Evolutionary conservation across 768 basidiomycete species (phyloP).

Genomic region (Paxillus ammoniavirescens): DNA sequence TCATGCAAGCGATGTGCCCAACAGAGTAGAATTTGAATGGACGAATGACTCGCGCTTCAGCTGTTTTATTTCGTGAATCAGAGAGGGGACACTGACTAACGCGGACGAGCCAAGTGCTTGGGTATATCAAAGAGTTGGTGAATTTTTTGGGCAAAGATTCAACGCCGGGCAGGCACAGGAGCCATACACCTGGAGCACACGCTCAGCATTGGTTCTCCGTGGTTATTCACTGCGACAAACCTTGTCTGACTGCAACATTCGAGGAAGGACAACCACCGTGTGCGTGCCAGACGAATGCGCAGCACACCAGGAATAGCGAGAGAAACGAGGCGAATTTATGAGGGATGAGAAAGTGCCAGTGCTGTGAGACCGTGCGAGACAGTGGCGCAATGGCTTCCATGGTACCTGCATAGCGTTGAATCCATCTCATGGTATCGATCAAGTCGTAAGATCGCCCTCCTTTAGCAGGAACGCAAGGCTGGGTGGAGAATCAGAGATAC

Average conservation of each 20-base stretch:
- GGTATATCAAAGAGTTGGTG: too few species aligned
- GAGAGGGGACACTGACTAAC: too few species aligned
- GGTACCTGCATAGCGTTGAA: neutral
- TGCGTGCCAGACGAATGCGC: conserved; percentile 3
- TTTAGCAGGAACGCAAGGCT: neutral
- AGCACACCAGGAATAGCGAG: conserved; percentile 17
- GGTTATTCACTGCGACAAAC: conserved; percentile 20
- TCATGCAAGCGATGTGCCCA: too few species aligned
- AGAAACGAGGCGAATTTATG: conserved; percentile 12
- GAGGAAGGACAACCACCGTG: conserved; percentile 13
- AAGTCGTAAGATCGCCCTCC: neutral
- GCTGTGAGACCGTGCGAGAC: neutral
- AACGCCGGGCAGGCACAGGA: too few species aligned
- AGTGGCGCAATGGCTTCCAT: conserved; percentile 1
- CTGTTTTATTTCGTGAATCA: too few species aligned
- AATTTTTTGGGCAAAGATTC: too few species aligned
- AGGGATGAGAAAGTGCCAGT: neutral
- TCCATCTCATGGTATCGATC: conserved; percentile 11
- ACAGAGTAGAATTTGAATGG: too few species aligned
- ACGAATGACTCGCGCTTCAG: too few species aligned
- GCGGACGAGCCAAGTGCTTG: too few species aligned
- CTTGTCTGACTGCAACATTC: conserved; percentile 16
- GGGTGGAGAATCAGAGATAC: neutral
- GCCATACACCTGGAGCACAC: conserved; percentile 9
- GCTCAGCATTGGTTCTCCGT: conserved; percentile 16